These are phyloP conservation scores for Talaromyces sp. DNA, from an alignment of 2,329 filamentous ascomycete genomes.

Conservation along the genomic window DNA sequence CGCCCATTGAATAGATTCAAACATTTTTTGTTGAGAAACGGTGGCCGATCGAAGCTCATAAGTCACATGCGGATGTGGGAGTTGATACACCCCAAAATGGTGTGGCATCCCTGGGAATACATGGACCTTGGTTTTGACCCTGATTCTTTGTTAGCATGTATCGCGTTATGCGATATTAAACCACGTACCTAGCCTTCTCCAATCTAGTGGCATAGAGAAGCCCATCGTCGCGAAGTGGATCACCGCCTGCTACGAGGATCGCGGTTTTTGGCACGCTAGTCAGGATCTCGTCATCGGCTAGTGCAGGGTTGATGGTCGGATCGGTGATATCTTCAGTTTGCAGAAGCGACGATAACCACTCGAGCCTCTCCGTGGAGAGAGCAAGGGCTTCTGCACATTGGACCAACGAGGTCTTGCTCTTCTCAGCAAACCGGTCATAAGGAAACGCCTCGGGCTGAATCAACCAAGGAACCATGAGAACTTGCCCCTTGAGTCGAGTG, in stretches of 20 bases:
- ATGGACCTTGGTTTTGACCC: constrained; percentile 7
- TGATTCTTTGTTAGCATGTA: not conserved
- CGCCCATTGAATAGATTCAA: constrained; percentile 4
- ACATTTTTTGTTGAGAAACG: not conserved
- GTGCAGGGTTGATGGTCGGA: not conserved
- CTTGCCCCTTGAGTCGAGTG: not conserved
- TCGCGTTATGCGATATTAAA: not conserved
- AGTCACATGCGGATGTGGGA: constrained; percentile 3
- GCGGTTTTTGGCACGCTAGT: not conserved
- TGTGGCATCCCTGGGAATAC: constrained; percentile 9
- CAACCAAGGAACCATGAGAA: constrained; percentile 8
- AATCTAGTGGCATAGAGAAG: constrained; percentile 8
- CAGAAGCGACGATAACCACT: not conserved
- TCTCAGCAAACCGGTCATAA: not conserved
- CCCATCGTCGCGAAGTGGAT: constrained; percentile 3
- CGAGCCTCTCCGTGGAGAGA: not conserved
- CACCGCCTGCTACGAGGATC: not conserved
- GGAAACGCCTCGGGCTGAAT: constrained; percentile 7
- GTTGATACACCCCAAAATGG: constrained; percentile 6
- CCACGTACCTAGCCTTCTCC: not conserved
- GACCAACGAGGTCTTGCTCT: not conserved
- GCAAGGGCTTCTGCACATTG: not conserved
- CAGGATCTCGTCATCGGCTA: not conserved
- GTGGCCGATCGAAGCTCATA: constrained; percentile 2
- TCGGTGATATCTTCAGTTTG: not conserved